Conservation (phyloP, 202 grass and related monocot species). For the Schoenoplectus tabernaemontani region DNA sequence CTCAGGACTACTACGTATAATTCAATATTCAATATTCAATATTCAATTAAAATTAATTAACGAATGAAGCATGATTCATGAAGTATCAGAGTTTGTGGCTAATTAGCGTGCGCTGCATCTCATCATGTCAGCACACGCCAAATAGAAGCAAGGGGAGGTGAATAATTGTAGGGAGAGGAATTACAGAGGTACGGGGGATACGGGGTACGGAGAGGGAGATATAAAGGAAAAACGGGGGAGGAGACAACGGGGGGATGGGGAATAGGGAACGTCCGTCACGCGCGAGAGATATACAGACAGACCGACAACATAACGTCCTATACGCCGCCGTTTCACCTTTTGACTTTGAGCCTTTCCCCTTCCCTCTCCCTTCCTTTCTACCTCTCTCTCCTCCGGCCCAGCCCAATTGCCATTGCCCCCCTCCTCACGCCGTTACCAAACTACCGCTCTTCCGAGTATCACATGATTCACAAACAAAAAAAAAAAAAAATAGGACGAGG, state of each 20-base stretch:
- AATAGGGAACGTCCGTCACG: conserved; percentile 25
- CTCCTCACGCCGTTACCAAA: not conserved
- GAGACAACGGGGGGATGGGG: conserved; percentile 24
- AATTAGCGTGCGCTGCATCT: too few relatives aligned
- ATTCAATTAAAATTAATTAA: too few relatives aligned
- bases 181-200: not conserved
- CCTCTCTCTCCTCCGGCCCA: not conserved
- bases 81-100: too few relatives aligned
- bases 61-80: too few relatives aligned
- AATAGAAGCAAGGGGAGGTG: too few relatives aligned
- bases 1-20: too few relatives aligned
- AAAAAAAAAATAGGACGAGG: not conserved
- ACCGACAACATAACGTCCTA: conserved; percentile 25
- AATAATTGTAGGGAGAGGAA: not conserved
- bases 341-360: too few relatives aligned
- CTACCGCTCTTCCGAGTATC: not conserved
- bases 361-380: not conserved
- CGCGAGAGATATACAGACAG: conserved; percentile 1
- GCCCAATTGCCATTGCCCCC: not conserved
- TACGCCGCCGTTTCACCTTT: conserved; percentile 20
- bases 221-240: not conserved
- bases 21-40: too few relatives aligned
- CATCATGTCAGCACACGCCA: too few relatives aligned
- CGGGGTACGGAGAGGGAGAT: not conserved
- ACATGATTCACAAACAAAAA: not conserved